Evolutionary conservation across 2,329 filamentous ascomycete species (phyloP).

Genomic region (Talaromyces sp.): DNA sequence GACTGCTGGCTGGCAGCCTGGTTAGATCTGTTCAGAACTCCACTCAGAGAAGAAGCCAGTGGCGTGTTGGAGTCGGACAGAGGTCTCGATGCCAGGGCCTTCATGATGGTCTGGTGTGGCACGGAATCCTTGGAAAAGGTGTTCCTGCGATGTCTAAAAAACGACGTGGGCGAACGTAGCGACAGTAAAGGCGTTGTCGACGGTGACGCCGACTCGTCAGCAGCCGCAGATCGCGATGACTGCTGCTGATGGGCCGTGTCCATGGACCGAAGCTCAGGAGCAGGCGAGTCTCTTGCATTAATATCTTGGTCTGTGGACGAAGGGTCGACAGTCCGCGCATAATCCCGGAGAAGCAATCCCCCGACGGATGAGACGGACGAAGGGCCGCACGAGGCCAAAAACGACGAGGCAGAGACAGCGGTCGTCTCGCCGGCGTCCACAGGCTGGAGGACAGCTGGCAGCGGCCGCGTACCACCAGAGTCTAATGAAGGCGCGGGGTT

Average conservation of each 20-base stretch:
- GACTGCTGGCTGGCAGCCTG: background rate
- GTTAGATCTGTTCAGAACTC: constrained; percentile 45
- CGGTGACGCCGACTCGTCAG: constrained; percentile 19
- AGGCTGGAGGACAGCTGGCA: constrained; percentile 1
- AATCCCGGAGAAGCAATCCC: constrained; percentile 37
- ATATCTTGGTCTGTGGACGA: constrained; percentile 33
- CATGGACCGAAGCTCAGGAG: constrained; percentile 13
- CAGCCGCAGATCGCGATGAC: constrained; percentile 15
- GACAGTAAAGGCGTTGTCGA: constrained; percentile 25
- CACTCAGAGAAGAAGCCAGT: constrained; percentile 57
- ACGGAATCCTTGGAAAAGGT: constrained; percentile 59
- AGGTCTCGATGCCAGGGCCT: constrained; percentile 64
- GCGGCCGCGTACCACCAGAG: background rate
- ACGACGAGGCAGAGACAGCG: background rate
- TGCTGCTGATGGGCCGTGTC: constrained; percentile 11
- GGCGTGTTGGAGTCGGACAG: constrained; percentile 47
- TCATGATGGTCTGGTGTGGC: constrained; percentile 75
- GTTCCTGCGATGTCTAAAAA: constrained; percentile 43
- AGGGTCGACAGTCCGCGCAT: constrained; percentile 39
- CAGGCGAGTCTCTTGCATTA: constrained; percentile 16
- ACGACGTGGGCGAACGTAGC: constrained; percentile 27
- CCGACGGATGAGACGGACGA: constrained; percentile 24
- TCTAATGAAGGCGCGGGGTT: constrained; percentile 5
- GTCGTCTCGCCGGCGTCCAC: background rate
- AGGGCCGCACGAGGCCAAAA: constrained; percentile 11